Conservation (phyloP, 139 green algal species). For the Chlorella ohadii region DNA sequence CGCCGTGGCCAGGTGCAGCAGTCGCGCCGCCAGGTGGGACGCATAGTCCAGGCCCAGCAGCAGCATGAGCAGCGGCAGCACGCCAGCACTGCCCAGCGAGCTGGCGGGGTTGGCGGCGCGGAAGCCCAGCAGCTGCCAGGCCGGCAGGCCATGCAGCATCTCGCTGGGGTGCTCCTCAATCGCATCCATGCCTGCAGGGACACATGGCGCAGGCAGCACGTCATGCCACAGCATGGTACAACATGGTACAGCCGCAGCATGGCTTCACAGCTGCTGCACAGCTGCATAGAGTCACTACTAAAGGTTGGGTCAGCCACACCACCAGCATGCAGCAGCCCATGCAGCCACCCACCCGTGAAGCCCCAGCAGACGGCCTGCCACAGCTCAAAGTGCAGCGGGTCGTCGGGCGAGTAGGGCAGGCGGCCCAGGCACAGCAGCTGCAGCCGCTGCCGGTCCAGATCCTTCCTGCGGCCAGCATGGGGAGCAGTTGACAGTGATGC, state of each 20-base stretch:
- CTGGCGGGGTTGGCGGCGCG: conserved; percentile 18
- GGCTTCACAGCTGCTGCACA: no score
- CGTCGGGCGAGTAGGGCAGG: conserved; percentile 13
- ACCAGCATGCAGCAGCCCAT: no score
- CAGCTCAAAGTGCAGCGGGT: conserved; percentile 5
- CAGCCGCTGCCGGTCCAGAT: conserved; percentile 7
- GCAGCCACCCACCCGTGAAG: background rate
- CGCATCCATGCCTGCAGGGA: conserved; percentile 8
- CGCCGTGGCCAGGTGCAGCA: conserved; percentile 1
- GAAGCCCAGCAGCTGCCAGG: conserved; percentile 28
- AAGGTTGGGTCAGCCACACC: no score
- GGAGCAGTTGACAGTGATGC: no score
- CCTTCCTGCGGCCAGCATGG: background rate
- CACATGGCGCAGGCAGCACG: background rate
- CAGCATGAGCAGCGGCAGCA: conserved; percentile 18
- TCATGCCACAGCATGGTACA: no score
- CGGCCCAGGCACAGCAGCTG: conserved; percentile 23
- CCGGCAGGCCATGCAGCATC: background rate
- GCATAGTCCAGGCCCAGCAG: conserved; percentile 12
- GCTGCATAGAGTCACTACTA: no score
- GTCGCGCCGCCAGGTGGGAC: background rate
- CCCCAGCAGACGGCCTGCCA: conserved; percentile 2
- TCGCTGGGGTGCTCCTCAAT: background rate
- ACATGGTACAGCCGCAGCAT: no score
- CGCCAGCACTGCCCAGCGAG: background rate